Base-by-base conservation (phyloP, 441 rosid species). In the Populus hybrid region DNA sequence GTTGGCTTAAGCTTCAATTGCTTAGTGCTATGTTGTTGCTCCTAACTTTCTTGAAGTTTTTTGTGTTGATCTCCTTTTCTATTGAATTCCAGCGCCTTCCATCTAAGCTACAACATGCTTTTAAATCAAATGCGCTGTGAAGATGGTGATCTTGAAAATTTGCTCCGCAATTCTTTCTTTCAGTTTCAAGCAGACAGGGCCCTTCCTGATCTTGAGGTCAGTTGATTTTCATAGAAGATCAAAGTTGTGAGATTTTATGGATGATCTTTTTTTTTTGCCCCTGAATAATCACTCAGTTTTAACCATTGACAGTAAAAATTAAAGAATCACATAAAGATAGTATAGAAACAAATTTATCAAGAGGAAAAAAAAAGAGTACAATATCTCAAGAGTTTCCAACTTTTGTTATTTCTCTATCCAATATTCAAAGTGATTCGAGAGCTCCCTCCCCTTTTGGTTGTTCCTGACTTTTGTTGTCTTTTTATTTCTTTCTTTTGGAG, bases 121-220 rank as follows among this genome's bases (percentile, higher is more conserved):
- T 86, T 96, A 85, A 96, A 96, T 88, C 99, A 96, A 89, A 75
- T 94, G 86, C 90, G 98, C 30, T 86, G 88, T 87, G 99, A 94
- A 91, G 98, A 94, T 65, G 97, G 97, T 68, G 86, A 94, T 87
- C 98, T 98, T 80, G 98, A 96, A 88, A 94, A 92, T 85, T 88
- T 96, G 89, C 92, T 96, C 40, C 94, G 98, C 42, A 89, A 96
- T 85, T 96, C 99, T 9, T 94, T 96, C 88, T 96, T 89, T 85
- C 99, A 96, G 86, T 96, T 96, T 82, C 99, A 96, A 88, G 96
- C 98, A 57, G 98, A 96, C 77, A 97, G 91, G 78, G 88, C 95
- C 61, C 89, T 96, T 70, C 99, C 99, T 79, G 94, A 87, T 84
- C 92, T 96, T 73, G 89, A 91, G 99, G 99, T 96, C 34, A 73